phyloP scores from a whole-genome alignment of 768 basidiomycete genomes.

The Trametes cubensis region DNA sequence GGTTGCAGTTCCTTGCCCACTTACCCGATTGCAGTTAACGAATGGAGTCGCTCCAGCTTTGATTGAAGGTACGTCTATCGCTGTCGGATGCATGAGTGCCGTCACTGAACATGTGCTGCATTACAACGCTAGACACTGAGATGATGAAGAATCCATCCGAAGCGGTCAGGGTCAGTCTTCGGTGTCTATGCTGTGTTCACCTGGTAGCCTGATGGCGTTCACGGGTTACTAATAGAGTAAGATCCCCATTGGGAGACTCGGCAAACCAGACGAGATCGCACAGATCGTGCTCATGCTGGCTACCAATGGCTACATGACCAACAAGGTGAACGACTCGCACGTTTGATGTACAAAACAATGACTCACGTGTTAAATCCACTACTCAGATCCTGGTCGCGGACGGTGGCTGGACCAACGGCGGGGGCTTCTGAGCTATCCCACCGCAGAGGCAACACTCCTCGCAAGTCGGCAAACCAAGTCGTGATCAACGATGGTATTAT shows the following conservation, averaged over 20 bases:
- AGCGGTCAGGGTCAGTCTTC: conserved; percentile 36
- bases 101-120: not conserved
- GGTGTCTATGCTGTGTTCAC: not conserved
- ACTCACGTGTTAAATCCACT: not conserved
- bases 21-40: conserved; percentile 41
- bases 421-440: conserved; percentile 30
- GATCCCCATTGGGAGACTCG: conserved; percentile 55
- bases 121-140: conserved; percentile 41
- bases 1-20: too few relatives aligned
- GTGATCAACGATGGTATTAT: not conserved
- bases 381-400: conserved; percentile 49
- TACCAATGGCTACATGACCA: conserved; percentile 57
- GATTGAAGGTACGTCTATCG: conserved; percentile 41
- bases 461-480: too few relatives aligned
- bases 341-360: not conserved
- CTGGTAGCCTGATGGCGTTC: not conserved
- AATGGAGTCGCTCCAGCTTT: conserved; percentile 58
- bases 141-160: conserved; percentile 50
- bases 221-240: conserved; percentile 36
- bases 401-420: conserved; percentile 45
- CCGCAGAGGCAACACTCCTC: too few relatives aligned
- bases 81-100: not conserved
- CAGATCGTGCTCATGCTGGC: conserved; percentile 53
- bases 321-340: conserved; percentile 44
- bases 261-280: conserved; percentile 53